Base-by-base conservation (phyloP, 2,329 filamentous ascomycete species). In the Metarhizium album region DNA sequence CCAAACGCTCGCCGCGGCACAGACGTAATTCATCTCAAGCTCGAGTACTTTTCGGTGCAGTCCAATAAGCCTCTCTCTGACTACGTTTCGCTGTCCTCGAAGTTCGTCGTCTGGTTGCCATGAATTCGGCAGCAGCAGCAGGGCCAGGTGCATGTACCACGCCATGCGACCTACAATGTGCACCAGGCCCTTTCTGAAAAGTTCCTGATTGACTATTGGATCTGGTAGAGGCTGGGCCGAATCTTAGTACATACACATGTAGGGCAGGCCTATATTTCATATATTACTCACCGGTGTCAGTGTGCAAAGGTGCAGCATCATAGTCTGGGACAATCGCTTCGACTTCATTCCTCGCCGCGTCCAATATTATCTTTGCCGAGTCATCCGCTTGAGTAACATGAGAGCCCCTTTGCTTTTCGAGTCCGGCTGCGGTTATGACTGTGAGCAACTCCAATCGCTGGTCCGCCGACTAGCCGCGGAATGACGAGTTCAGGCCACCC, bases 21-120 rank as follows among this genome's bases (percentile, higher is more conserved):
- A 69, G 9, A 69, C 63, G 55, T 63, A 65, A 48, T 68, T 69
- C 67, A 69, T 69, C 56, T 69, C 66, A 48, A 67, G 64, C 51
- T 69, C 67, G 24, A 69, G 59, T 4, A 68, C 58, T 14, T 55
- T 58, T 20, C 64, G 60, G 54, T 65, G 67, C 5, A 68, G 53
- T 4, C 54, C 54, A 1, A 62, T 22, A 9, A 69, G 50, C 8
- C 51, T 52, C 9, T 62, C 62, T 3, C 55, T 59, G 5, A 56
- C 42, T 2, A 56, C 48, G 2, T 55, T 51, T n/a, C 59, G 55
- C 6, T 59, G 53, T 7, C 52, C 43, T 14, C 57, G 55, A 45
- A 61, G 64, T n/a, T 46, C 33, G n/a, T 57, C 50, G 14, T 56
- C 60, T 18, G 43, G 27, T 23, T 40, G 51, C 57, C 61, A 60